These are phyloP conservation scores for Pseudopithomyces maydicus DNA, from an alignment of 2,329 filamentous ascomycete genomes.

Conservation along the genomic window DNA sequence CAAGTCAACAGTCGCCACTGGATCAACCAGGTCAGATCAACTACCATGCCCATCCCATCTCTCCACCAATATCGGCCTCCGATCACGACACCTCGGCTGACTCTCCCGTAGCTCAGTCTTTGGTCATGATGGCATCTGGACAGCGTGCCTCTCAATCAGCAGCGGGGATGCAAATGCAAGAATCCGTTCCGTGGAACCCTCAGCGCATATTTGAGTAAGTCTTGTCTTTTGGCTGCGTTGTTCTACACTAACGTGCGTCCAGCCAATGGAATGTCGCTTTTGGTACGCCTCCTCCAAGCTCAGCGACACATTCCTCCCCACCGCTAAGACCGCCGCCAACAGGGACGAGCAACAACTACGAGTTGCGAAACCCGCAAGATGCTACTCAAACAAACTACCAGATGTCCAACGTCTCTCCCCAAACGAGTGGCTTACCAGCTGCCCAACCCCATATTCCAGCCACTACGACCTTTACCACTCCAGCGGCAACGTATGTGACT, in stretches of 20 bases:
- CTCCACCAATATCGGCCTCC: slow-evolving; percentile 77
- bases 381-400: slow-evolving; percentile 38
- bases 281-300: slow-evolving; percentile 63
- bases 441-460: slow-evolving; percentile 37
- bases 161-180: slow-evolving; percentile 64
- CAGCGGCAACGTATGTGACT: slow-evolving; percentile 48
- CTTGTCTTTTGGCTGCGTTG: background rate
- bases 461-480: slow-evolving; percentile 39
- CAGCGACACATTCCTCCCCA: slow-evolving; percentile 50
- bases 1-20: slow-evolving; percentile 54
- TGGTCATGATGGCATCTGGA: slow-evolving; percentile 69
- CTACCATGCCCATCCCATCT: slow-evolving; percentile 72
- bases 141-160: slow-evolving; percentile 58
- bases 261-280: slow-evolving; percentile 97
- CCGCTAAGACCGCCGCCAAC: slow-evolving; percentile 49
- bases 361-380: slow-evolving; percentile 43
- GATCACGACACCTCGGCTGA: slow-evolving; percentile 77
- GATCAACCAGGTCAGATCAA: slow-evolving; percentile 64
- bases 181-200: slow-evolving; percentile 79
- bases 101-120: slow-evolving; percentile 72
- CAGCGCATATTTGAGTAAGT: slow-evolving; percentile 87
- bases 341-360: slow-evolving; percentile 42
- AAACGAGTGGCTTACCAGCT: slow-evolving; percentile 35
- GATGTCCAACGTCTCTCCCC: slow-evolving; percentile 42
- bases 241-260: slow-evolving; percentile 20